Base-by-base conservation (phyloP, 192 early-diverging fungal species). In the Dimargaris cristalligena region DNA sequence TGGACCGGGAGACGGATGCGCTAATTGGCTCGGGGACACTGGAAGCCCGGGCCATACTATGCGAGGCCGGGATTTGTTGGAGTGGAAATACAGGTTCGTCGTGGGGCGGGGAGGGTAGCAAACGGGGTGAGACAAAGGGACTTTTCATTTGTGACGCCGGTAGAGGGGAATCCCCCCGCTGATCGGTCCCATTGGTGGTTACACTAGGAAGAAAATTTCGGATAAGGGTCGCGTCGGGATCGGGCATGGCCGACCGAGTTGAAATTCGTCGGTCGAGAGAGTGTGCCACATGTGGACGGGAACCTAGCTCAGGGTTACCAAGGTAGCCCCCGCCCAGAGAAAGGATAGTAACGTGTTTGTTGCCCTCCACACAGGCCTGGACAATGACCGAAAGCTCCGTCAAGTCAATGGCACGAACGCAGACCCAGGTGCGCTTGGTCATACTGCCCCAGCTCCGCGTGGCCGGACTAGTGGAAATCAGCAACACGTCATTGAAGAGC, bases 301-400 rank as follows among this genome's bases (percentile, higher is more conserved):
- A 11, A 20, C 14, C 34, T 8, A 26, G 30, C 0, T 23, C 4
- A n/a, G n/a, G n/a, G n/a, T n/a, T n/a, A n/a, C n/a, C n/a, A n/a
- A n/a, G n/a, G n/a, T n/a, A n/a, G 8, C 28, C 10, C 4, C 22
- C 34, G 3, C 18, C 55, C 18, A 57, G 22, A 10, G 55, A 34
- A n/a, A 57, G 23, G n/a, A 57, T 57, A 34, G 55, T 57, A 16
- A 57, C 35, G 35, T 57, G 32, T 25, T 57, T 57, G 55, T 57
- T 57, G 10, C 55, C 55, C 22, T 57, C 55, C 14, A 38, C 55
- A 30, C 55, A 57, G 13, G 55, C 38, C 23, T 38, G 31, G 32
- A 26, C n/a, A 2, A 57, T 13, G 34, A 57, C 55, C 22, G 55
- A 34, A 18, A 57, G 34, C 8, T 57, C 55, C n/a, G 35, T 57